Percentiles rank a stretch among this genome's conserved stretches.
Evolutionary conservation across 148 eudicot species (phyloP).

Genomic region (Fagopyrum esculentum): DNA sequence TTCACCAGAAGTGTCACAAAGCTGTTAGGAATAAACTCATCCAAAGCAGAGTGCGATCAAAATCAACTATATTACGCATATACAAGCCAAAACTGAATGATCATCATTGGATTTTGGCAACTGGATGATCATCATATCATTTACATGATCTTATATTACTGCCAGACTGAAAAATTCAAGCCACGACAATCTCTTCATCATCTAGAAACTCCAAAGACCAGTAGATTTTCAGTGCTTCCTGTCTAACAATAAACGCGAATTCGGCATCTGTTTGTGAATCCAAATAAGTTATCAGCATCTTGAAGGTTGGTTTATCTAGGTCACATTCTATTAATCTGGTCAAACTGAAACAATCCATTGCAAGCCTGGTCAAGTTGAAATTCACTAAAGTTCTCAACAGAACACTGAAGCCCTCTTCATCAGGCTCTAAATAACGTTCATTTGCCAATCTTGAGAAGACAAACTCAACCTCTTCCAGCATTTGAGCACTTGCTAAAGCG

Average conservation of each 20-base stretch:
- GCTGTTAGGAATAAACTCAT: no score
- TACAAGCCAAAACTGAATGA: no score
- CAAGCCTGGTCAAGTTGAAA: conserved; percentile 28
- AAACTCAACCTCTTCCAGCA: conserved; percentile 29
- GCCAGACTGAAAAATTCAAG: background rate
- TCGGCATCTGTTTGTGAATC: conserved; percentile 34
- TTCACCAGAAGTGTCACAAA: no score
- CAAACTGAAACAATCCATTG: conserved; percentile 41
- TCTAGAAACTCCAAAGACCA: conserved; percentile 39
- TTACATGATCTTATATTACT: background rate
- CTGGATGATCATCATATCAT: background rate
- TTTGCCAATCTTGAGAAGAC: conserved; percentile 30
- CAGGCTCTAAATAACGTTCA: conserved; percentile 34
- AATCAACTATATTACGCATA: no score
- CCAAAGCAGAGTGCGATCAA: no score
- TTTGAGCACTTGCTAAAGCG: conserved; percentile 39
- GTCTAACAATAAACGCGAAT: conserved; percentile 25
- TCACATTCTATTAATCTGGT: conserved; percentile 44
- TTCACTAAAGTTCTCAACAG: conserved; percentile 34
- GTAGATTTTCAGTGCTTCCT: conserved; percentile 44
- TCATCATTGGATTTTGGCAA: no score
- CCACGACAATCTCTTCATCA: conserved; percentile 23
- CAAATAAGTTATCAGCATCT: conserved; percentile 34
- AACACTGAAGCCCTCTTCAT: conserved; percentile 38
- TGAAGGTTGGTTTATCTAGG: conserved; percentile 42